A percentile compares a stretch with the other conserved stretches of the same genome.
These are phyloP conservation scores for Chenopodium suecicum DNA, from an alignment of 148 eudicot genomes.

Conservation along the genomic window DNA sequence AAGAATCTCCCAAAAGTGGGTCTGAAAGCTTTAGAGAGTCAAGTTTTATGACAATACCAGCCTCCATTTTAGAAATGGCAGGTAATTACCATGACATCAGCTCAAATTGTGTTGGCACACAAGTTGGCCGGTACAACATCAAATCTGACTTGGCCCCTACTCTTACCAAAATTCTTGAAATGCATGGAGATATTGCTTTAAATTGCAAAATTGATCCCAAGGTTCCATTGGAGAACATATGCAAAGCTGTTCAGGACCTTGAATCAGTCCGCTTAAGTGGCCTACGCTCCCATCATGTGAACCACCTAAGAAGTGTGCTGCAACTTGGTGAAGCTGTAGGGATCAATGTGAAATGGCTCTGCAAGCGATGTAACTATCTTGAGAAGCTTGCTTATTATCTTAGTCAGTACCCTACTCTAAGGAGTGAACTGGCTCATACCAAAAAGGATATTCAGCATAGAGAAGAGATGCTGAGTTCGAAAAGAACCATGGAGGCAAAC, in stretches of 20 bases:
- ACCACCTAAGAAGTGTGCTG: conserved; percentile 4
- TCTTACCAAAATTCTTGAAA: conserved; percentile 9
- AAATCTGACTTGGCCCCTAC: conserved; percentile 19
- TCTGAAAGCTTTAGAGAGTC: neutral
- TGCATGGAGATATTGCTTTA: conserved; percentile 17
- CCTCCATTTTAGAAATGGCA: conserved; percentile 5
- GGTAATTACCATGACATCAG: conserved; percentile 7
- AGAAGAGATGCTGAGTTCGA: conserved; percentile 3
- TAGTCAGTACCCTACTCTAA: conserved; percentile 12
- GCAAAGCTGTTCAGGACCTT: conserved; percentile 12
- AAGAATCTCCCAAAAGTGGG: neutral
- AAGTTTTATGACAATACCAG: conserved; percentile 4
- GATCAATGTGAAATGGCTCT: conserved; percentile 22
- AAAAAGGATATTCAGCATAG: neutral
- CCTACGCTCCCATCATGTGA: conserved; percentile 7
- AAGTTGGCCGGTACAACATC: conserved; percentile 18
- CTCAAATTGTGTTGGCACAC: conserved; percentile 3
- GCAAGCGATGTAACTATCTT: conserved; percentile 11
- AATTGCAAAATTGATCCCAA: conserved; percentile 12
- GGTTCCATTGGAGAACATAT: conserved; percentile 9
- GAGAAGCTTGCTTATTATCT: conserved; percentile 16
- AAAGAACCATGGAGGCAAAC: neutral
- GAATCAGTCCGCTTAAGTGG: conserved; percentile 16
- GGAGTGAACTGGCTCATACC: neutral
- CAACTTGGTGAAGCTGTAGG: conserved; percentile 18